These are phyloP conservation scores for Mortierella sp. DNA, from an alignment of 371 early-diverging fungal species.

Conservation along the genomic window DNA sequence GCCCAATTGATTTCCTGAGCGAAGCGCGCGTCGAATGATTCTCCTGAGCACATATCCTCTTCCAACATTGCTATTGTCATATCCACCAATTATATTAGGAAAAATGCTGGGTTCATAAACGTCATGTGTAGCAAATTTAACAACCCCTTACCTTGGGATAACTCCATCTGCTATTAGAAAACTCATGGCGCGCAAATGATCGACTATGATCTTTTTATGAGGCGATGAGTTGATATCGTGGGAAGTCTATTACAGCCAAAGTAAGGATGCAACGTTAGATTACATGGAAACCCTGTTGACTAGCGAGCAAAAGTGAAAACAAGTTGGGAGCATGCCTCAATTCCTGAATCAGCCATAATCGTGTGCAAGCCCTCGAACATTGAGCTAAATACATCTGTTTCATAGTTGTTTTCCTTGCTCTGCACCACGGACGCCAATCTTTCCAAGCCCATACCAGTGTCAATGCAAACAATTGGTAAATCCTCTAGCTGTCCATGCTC, in stretches of 20 bases:
- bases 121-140: neutral
- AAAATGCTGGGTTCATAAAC: neutral
- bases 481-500: constrained; percentile 67
- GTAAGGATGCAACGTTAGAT: neutral
- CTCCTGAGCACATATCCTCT: constrained; percentile 85
- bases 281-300: neutral
- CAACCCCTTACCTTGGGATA: constrained; percentile 67
- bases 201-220: constrained; percentile 79
- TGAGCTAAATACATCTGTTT: constrained; percentile 74
- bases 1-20: constrained; percentile 79
- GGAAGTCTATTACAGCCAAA: constrained; percentile 20
- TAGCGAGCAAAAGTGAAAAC: neutral
- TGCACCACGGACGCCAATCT: constrained; percentile 73
- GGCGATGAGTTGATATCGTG: constrained; percentile 47
- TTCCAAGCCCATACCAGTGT: constrained; percentile 89
- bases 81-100: neutral
- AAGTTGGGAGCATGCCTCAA: constrained; percentile 25
- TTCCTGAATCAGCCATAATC: constrained; percentile 56
- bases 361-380: constrained; percentile 63
- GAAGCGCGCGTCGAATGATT: constrained; percentile 80
- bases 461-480: constrained; percentile 76
- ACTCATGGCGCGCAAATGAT: constrained; percentile 80
- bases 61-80: constrained; percentile 66
- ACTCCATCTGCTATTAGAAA: constrained; percentile 85
- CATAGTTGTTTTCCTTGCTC: constrained; percentile 76